A percentile compares a stretch with the other conserved stretches of the same genome.
Conservation (phyloP, 2,329 filamentous ascomycete species). For the Phialophora chinensis region DNA sequence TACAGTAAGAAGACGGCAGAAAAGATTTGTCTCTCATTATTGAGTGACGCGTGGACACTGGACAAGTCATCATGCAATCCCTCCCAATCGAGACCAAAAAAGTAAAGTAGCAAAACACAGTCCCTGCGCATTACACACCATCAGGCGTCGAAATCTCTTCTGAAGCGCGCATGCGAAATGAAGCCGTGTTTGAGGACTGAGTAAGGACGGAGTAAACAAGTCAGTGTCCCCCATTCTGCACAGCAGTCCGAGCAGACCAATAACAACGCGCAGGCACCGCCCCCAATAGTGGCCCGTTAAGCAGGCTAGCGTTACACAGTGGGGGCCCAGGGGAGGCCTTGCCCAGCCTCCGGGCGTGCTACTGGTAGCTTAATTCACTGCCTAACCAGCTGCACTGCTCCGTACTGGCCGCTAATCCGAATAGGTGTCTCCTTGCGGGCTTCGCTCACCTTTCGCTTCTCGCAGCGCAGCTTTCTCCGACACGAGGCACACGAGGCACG, state of each 20-base stretch:
- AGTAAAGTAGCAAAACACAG: not conserved
- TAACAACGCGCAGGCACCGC: constrained; percentile 3
- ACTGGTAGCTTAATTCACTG: constrained; percentile 1
- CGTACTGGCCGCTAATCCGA: constrained; percentile 6
- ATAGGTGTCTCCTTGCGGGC: constrained; percentile 7
- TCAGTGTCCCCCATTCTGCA: not conserved
- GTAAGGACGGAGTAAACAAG: not conserved
- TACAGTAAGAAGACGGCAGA: too few relatives aligned
- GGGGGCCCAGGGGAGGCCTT: not conserved
- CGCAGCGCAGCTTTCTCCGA: not conserved
- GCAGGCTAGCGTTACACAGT: not conserved
- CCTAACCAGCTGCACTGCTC: too few relatives aligned
- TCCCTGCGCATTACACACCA: not conserved
- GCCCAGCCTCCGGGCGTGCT: not conserved
- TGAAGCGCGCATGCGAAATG: not conserved
- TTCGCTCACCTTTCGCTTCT: constrained; percentile 2
- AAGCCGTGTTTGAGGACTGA: not conserved
- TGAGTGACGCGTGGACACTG: too few relatives aligned
- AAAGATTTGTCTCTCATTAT: too few relatives aligned
- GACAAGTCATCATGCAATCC: too few relatives aligned
- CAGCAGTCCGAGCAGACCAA: constrained; percentile 7
- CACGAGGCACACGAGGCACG: not conserved
- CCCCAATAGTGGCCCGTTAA: not conserved
- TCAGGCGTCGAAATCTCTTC: not conserved
- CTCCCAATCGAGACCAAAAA: not conserved